Percentiles rank a stretch among this genome's conserved stretches.
phyloP scores from a whole-genome alignment of 352 stramenopile species.

The Pythium graminicola region DNA sequence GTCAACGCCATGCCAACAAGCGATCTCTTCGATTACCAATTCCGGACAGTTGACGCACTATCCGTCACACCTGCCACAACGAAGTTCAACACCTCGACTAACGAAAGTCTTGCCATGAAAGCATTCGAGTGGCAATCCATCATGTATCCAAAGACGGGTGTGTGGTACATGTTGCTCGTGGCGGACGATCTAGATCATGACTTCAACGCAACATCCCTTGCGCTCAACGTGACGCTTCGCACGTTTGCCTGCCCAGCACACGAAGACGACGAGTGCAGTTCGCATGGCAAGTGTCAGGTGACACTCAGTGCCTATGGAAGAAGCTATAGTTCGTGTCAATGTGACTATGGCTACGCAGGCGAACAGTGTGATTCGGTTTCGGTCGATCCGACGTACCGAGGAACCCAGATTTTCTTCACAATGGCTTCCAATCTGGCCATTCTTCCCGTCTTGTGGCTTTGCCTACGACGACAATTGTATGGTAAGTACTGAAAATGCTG shows the following conservation, averaged over 20 bases:
- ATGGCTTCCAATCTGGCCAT: constrained; percentile 29
- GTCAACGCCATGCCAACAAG: constrained; percentile 8
- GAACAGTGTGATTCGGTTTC: constrained; percentile 20
- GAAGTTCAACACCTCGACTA: neutral
- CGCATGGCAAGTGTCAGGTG: constrained; percentile 22
- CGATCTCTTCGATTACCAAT: constrained; percentile 8
- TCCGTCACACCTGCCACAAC: neutral
- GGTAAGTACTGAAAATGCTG: constrained; percentile 17
- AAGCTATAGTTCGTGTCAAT: constrained; percentile 22
- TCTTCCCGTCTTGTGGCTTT: constrained; percentile 21
- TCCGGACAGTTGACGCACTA: constrained; percentile 2
- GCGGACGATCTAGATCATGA: neutral
- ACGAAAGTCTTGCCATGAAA: constrained; percentile 3
- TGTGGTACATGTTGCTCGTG: constrained; percentile 4
- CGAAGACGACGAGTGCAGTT: constrained; percentile 16
- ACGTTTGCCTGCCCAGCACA: constrained; percentile 18
- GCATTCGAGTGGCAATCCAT: constrained; percentile 8
- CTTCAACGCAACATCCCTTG: neutral
- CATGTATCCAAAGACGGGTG: constrained; percentile 7
- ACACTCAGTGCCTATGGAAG: constrained; percentile 12
- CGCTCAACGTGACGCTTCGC: constrained; percentile 16
- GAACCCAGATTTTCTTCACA: constrained; percentile 23
- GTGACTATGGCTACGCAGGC: constrained; percentile 29
- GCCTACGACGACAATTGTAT: constrained; percentile 24
- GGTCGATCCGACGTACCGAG: constrained; percentile 18